Conservation (phyloP, 2,329 filamentous ascomycete species). For the Monascus ruber region DNA sequence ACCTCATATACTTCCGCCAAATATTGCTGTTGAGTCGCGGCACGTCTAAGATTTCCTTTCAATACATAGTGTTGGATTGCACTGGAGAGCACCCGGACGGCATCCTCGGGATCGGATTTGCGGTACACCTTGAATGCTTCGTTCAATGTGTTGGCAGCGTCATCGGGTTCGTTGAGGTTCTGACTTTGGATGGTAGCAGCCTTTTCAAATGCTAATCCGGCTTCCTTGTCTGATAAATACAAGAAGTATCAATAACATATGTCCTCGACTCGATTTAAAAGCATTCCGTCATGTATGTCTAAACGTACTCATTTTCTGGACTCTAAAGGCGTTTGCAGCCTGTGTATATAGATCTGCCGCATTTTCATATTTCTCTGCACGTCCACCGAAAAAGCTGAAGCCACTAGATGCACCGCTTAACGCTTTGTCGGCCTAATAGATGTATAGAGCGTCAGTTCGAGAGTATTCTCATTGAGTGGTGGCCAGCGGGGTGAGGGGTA, state of each 20-base stretch:
- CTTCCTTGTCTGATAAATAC: slow-evolving; percentile 56
- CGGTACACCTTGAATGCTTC: slow-evolving; percentile 95
- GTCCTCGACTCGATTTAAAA: background rate
- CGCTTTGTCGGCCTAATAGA: slow-evolving; percentile 69
- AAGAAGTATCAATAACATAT: background rate
- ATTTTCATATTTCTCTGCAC: slow-evolving; percentile 78
- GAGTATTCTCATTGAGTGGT: background rate
- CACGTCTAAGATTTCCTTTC: slow-evolving; percentile 83
- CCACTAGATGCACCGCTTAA: slow-evolving; percentile 62
- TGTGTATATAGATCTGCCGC: slow-evolving; percentile 79
- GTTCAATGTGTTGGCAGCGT: slow-evolving; percentile 75
- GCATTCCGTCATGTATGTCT: background rate
- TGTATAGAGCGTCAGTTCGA: slow-evolving; percentile 7
- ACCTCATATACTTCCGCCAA: slow-evolving; percentile 77
- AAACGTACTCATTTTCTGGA: slow-evolving; percentile 64
- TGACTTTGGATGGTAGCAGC: slow-evolving; percentile 70
- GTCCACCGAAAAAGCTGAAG: slow-evolving; percentile 81
- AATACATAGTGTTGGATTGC: slow-evolving; percentile 78
- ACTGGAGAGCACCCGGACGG: slow-evolving; percentile 64
- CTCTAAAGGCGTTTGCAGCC: slow-evolving; percentile 82
- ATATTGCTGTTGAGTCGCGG: slow-evolving; percentile 82
- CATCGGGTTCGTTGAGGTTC: slow-evolving; percentile 81
- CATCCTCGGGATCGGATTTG: slow-evolving; percentile 72
- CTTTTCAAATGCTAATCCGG: slow-evolving; percentile 74
- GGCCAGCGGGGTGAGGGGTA: no score